phyloP scores from a whole-genome alignment of 768 basidiomycete species.

The Chiua virens region DNA sequence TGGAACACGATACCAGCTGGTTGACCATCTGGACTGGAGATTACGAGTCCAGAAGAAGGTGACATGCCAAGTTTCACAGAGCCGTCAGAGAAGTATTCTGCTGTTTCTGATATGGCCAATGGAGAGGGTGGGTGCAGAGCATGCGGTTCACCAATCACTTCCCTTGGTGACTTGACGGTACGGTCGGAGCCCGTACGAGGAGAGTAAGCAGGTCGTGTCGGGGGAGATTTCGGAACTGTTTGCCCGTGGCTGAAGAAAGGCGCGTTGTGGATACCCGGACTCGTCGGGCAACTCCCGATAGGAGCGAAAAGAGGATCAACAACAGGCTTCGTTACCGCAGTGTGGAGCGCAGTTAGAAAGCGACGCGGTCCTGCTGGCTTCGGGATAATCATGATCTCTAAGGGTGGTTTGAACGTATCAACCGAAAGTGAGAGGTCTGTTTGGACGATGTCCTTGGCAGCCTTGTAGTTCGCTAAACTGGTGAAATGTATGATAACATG shows the following conservation, averaged over 20 bases:
- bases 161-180: slow-evolving; percentile 55
- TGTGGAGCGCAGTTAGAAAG: slow-evolving; percentile 89
- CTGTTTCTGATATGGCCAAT: slow-evolving; percentile 62
- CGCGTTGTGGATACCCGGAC: slow-evolving; percentile 58
- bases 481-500: slow-evolving; percentile 81
- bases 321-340: slow-evolving; percentile 79
- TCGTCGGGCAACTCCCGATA: slow-evolving; percentile 90
- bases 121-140: slow-evolving; percentile 64
- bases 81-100: slow-evolving; percentile 65
- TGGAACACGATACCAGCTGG: slow-evolving; percentile 97
- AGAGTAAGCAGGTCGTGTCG: slow-evolving; percentile 40
- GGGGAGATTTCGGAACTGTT: slow-evolving; percentile 42
- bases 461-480: slow-evolving; percentile 84
- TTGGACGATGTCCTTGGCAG: slow-evolving; percentile 83
- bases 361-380: slow-evolving; percentile 96
- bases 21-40: slow-evolving; percentile 91
- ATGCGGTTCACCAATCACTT: slow-evolving; percentile 38
- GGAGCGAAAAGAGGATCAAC: slow-evolving; percentile 92
- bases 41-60: slow-evolving; percentile 82
- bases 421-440: slow-evolving; percentile 46
- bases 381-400: slow-evolving; percentile 95
- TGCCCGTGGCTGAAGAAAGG: slow-evolving; percentile 41
- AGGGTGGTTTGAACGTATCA: slow-evolving; percentile 50
- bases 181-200: slow-evolving; percentile 64
- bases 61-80: slow-evolving; percentile 72